Conservation (phyloP, 768 basidiomycete species). For the Gloeopeniophorella convolvens region DNA sequence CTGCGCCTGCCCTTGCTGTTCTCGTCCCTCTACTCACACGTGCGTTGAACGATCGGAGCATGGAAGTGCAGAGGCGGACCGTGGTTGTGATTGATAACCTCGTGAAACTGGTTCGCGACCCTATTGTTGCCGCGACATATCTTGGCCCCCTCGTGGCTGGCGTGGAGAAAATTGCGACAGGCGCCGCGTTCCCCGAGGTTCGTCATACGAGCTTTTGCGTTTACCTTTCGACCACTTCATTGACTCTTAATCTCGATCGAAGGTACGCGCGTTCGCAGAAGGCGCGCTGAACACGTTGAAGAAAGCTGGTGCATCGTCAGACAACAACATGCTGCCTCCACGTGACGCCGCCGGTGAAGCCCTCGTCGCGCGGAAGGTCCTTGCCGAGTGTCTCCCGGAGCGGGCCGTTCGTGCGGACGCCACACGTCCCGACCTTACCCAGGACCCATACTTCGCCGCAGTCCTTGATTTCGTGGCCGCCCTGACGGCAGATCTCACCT, state of each 20-base stretch:
- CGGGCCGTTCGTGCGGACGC: slow-evolving; percentile 36
- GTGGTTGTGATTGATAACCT: slow-evolving; percentile 95
- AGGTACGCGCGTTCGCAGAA: slow-evolving; percentile 90
- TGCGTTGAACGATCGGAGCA: slow-evolving; percentile 90
- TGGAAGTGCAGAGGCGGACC: slow-evolving; percentile 91
- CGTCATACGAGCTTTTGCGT: slow-evolving; percentile 20
- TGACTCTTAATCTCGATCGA: slow-evolving; percentile 7
- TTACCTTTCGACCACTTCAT: slow-evolving; percentile 1
- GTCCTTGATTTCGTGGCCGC: slow-evolving; percentile 68
- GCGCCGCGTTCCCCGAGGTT: slow-evolving; percentile 94
- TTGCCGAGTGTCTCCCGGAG: slow-evolving; percentile 55
- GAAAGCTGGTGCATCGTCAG: slow-evolving; percentile 77
- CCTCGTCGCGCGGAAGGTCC: slow-evolving; percentile 43
- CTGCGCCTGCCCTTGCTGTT: slow-evolving; percentile 92
- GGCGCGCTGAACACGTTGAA: slow-evolving; percentile 73
- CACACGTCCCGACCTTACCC: slow-evolving; percentile 46
- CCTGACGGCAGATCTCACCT: slow-evolving; percentile 71
- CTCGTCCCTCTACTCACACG: slow-evolving; percentile 87
- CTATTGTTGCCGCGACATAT: slow-evolving; percentile 83
- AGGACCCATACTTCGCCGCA: slow-evolving; percentile 45
- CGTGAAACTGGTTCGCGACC: slow-evolving; percentile 93
- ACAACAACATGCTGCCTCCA: slow-evolving; percentile 57
- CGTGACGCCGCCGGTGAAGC: slow-evolving; percentile 67
- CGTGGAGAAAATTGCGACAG: slow-evolving; percentile 81
- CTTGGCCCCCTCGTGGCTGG: slow-evolving; percentile 84